Evolutionary conservation across 495 filamentous ascomycete species (phyloP), one percentile per base, ranked within the genome.

Genomic region (Penicillium lividum): DNA sequence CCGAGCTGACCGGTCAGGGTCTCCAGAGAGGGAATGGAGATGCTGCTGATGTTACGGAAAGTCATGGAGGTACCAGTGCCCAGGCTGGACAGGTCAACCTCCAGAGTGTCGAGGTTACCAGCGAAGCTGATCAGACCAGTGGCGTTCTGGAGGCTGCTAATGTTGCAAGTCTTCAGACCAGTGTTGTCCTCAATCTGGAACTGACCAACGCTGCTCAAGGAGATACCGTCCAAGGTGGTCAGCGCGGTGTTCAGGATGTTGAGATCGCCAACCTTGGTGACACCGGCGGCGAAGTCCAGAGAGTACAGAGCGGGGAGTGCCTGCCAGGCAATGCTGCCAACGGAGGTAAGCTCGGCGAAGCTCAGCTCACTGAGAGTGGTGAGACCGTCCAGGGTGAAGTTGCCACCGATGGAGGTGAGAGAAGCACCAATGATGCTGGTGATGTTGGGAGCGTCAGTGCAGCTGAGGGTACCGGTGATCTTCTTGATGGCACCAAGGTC

Each of bases 181-280:
- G 70, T 75, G 84, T 96, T 96, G 82, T 93, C 92, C 79, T 90
- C 87, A 78, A 96, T 83, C 63, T 91, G 76, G 70, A 95, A 82
- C 44, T 68, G 75, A 18, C 74, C 76, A 29, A 88, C 80, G 28
- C 75, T 79, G 51, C 80, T 63, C 57, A 97, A 77, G 68, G 90
- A 86, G 72, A 99, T 89, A 72, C 90, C 91, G 59, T 86, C 73
- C 36, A 99, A 82, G 58, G 75, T 81, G 67, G 70, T 79, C 58
- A 98, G 82, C 68, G 84, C 80, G 53, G 95, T 98, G 78, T 98
- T 92, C 68, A 84, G 82, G 73, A 99, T 92, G 34, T 71, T 68
- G 51, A 98, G 80, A 44, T 76, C 80, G 40, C 73, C 69, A 36
- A 89, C 91, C 68, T 87, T 68, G 29, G 78, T 82, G 59, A 93